Evolutionary conservation across 2,329 filamentous ascomycete species (phyloP).

Genomic region (Colletotrichum shisoi): DNA sequence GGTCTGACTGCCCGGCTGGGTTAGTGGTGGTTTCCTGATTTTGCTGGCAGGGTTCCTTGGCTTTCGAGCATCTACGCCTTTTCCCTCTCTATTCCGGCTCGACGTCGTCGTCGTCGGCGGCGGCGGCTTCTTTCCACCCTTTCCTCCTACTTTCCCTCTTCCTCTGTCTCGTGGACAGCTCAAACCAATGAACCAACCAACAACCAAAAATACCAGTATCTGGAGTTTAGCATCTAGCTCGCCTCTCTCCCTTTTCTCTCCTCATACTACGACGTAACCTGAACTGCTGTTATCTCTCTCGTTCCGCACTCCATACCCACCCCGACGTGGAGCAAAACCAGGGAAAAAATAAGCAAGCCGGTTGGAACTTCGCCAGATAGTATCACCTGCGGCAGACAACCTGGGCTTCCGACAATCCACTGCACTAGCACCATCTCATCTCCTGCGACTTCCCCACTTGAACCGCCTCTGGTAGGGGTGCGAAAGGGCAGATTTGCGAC

Average conservation of each 20-base stretch:
- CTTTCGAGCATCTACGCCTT: slow-evolving; percentile 12
- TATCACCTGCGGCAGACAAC: slow-evolving; percentile 31
- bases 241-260: not conserved
- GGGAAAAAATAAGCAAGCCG: slow-evolving; percentile 13
- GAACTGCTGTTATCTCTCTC: slow-evolving; percentile 34
- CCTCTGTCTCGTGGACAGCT: not conserved
- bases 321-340: slow-evolving; percentile 22
- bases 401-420: slow-evolving; percentile 30
- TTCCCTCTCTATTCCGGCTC: not conserved
- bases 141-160: slow-evolving; percentile 7
- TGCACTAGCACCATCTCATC: slow-evolving; percentile 38
- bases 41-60: slow-evolving; percentile 19
- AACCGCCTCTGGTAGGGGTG: slow-evolving; percentile 22
- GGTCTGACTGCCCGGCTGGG: not conserved
- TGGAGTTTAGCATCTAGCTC: not conserved
- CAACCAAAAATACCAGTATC: not conserved
- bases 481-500: slow-evolving; percentile 27
- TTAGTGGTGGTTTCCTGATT: slow-evolving; percentile 1
- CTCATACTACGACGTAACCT: slow-evolving; percentile 32
- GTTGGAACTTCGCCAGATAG: slow-evolving; percentile 27
- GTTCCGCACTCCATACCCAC: slow-evolving; percentile 24
- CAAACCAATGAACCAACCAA: not conserved
- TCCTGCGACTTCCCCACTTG: slow-evolving; percentile 36
- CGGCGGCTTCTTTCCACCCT: not conserved
- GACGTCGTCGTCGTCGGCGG: not conserved